These are phyloP conservation scores for Termitomyces eurrhizus DNA, from an alignment of 768 basidiomycete genomes.

Conservation along the genomic window DNA sequence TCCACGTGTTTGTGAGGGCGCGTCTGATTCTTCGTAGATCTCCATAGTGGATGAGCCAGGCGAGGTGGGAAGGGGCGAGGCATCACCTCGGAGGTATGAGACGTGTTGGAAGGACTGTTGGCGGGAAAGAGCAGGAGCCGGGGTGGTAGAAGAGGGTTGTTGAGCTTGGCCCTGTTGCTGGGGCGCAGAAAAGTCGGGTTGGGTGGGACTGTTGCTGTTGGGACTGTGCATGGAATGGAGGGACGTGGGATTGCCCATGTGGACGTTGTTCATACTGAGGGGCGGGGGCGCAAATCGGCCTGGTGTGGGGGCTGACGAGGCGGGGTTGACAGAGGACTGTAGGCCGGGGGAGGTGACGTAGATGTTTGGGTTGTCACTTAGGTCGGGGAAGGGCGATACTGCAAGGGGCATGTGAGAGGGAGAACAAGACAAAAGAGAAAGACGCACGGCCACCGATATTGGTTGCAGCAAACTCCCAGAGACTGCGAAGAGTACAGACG, in stretches of 20 bases:
- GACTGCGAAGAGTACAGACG: constrained; percentile 48
- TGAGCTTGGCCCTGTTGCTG: constrained; percentile 12
- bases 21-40: constrained; percentile 36
- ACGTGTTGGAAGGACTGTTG: constrained; percentile 62
- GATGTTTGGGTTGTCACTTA: constrained; percentile 59
- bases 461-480: constrained; percentile 62
- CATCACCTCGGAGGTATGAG: constrained; percentile 29
- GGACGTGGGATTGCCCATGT: constrained; percentile 23
- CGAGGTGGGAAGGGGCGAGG: constrained; percentile 34
- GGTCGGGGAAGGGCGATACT: constrained; percentile 52
- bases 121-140: constrained; percentile 43
- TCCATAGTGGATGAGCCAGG: constrained; percentile 38
- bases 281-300: constrained; percentile 38
- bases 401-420: not conserved
- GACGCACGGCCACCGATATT: constrained; percentile 50
- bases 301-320: constrained; percentile 8
- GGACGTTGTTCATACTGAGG: constrained; percentile 28
- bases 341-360: constrained; percentile 59
- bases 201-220: constrained; percentile 24
- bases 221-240: constrained; percentile 46
- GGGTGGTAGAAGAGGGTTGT: not conserved
- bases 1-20: constrained; percentile 23
- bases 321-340: not conserved
- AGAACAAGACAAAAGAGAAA: not conserved
- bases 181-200: constrained; percentile 32